Evolutionary conservation across 371 early-diverging fungal species (phyloP), one percentile per base, ranked within the genome.

Genomic region (Rhizopus arrhizus): DNA sequence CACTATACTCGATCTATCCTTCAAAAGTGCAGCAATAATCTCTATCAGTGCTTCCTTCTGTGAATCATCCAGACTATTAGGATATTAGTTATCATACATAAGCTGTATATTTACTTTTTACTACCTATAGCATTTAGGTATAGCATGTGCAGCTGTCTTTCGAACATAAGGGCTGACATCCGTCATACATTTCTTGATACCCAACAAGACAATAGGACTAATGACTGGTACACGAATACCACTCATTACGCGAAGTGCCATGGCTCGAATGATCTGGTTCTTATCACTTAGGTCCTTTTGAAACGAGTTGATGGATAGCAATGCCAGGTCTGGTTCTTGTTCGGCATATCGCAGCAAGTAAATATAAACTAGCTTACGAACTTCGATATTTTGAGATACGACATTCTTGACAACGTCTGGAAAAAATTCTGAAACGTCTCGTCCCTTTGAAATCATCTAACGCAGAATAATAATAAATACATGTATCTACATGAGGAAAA

Each of bases 351-450:
- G 85, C 53, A 94, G 70, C 15, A 98, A 75, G 72, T 94, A 98
- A 61, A 95, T 95, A 76, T 96, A 96, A 15, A 97, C 98, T 16
- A 95, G 84, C 59, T 94, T 93, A 46, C 96, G 91, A 13, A 97
- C 85, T 64, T 95, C 95, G 55, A 95, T 81, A 57, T 92, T 94
- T 12, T 83, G 81, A 22, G 95, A 90, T 0, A 95, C 95, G 1
- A 97, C 97, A 72, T 95, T 96, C 75, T 97, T 98, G 54, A 98
- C 97, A 8, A 98, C 97, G 58, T 91, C 91, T 29, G 96, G 94
- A 65, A 98, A 98, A 74, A 88, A 92, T 69, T 90, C 90, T 16
- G 95, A 89, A 13, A 93, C 95, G 65, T 95, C 93, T 50, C 88
- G 80, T n/a, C 96, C 97, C 76, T 91, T 92, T 33, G 93, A 91